A percentile compares a stretch with the other conserved stretches of the same genome.
phyloP scores from a whole-genome alignment of 2,329 filamentous ascomycete genomes.

The Penicillium italicum region DNA sequence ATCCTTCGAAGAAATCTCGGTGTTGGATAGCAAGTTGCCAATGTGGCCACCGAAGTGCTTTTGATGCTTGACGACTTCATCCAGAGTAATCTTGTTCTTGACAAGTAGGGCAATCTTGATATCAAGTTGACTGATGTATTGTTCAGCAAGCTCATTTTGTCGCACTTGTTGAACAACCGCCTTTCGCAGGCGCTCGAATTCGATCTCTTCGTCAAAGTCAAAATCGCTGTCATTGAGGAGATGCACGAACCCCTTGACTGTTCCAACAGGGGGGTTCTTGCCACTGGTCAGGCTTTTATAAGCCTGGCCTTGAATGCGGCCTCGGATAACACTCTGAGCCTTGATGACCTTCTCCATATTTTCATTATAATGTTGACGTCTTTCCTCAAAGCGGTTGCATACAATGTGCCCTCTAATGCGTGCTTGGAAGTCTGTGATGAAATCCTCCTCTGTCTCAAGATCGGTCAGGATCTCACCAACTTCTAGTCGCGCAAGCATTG shows the following conservation, averaged over 20 bases:
- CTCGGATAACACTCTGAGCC: slow-evolving; percentile 93
- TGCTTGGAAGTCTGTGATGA: slow-evolving; percentile 70
- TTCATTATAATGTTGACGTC: slow-evolving; percentile 82
- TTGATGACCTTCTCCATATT: slow-evolving; percentile 99
- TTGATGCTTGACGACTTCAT: slow-evolving; percentile 95
- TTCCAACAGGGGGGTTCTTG: slow-evolving; percentile 93
- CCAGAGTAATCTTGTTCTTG: slow-evolving; percentile 98
- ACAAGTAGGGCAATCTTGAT: slow-evolving; percentile 98
- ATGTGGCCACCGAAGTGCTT: slow-evolving; percentile 91
- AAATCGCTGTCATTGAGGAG: slow-evolving; percentile 97
- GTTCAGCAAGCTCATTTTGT: slow-evolving; percentile 93
- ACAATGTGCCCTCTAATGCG: slow-evolving; percentile 70
- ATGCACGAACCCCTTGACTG: slow-evolving; percentile 97
- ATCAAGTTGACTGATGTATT: slow-evolving; percentile 96
- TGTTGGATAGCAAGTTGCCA: slow-evolving; percentile 78
- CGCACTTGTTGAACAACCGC: slow-evolving; percentile 95
- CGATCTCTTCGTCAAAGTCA: slow-evolving; percentile 97
- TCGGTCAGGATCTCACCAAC: slow-evolving; percentile 71
- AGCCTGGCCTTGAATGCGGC: slow-evolving; percentile 91
- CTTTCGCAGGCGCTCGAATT: slow-evolving; percentile 91
- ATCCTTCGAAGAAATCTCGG: slow-evolving; percentile 81
- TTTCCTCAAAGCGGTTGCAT: slow-evolving; percentile 72
- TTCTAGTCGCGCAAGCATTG: slow-evolving; percentile 71
- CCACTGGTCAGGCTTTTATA: slow-evolving; percentile 96
- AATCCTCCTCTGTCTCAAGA: slow-evolving; percentile 78